Evolutionary conservation across 2,329 filamentous ascomycete species (phyloP).

Genomic region (Pyrenochaeta sp.): DNA sequence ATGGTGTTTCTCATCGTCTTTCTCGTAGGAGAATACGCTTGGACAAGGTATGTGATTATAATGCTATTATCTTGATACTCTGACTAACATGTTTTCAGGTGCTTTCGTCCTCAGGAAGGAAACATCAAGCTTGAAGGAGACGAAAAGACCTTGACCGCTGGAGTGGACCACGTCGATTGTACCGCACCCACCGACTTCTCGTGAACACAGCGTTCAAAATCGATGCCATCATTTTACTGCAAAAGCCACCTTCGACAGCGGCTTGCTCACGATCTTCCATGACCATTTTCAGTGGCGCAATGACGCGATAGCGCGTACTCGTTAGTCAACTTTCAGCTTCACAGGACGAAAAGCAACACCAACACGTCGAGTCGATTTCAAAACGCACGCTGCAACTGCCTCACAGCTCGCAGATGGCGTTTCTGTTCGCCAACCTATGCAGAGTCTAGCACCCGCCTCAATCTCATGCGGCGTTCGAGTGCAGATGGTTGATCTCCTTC

Average conservation of each 20-base stretch:
- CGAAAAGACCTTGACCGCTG: slow-evolving; percentile 28
- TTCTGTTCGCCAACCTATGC: too few species aligned
- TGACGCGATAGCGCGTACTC: background rate
- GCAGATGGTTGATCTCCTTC: too few species aligned
- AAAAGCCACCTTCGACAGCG: background rate
- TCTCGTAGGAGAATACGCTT: slow-evolving; percentile 26
- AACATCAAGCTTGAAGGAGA: slow-evolving; percentile 32
- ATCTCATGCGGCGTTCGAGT: too few species aligned
- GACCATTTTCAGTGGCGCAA: slow-evolving; percentile 1
- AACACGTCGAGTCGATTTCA: background rate
- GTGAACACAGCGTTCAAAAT: background rate
- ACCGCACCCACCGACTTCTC: slow-evolving; percentile 3
- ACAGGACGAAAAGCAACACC: background rate
- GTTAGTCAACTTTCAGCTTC: background rate
- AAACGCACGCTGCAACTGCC: too few species aligned
- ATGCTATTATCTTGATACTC: too few species aligned
- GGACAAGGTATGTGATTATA: slow-evolving; percentile 26
- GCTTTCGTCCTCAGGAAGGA: slow-evolving; percentile 8
- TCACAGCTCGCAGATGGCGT: too few species aligned
- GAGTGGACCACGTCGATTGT: slow-evolving; percentile 1
- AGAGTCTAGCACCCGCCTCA: too few species aligned
- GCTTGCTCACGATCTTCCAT: background rate
- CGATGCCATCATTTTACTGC: background rate
- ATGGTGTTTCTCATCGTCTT: slow-evolving; percentile 28
- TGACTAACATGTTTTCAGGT: slow-evolving; percentile 18